phyloP scores from a whole-genome alignment of 345 rosid genomes.

The Firmiana major region DNA sequence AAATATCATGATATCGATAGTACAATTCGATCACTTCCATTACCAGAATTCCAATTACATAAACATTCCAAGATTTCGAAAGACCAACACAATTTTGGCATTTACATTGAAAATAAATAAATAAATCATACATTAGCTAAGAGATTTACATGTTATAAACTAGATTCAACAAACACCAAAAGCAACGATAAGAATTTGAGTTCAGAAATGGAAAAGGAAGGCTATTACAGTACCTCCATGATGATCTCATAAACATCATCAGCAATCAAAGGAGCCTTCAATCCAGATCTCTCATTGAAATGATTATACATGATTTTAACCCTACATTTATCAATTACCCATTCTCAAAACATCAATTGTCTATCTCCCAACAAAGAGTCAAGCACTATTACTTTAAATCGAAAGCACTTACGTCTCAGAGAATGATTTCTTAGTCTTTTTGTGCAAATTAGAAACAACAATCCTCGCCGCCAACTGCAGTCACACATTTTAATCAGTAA shows the following conservation, averaged over 20 bases:
- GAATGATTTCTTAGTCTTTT: slow-evolving; percentile 59
- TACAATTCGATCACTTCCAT: not conserved
- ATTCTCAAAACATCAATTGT: slow-evolving; percentile 3
- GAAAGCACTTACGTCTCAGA: slow-evolving; percentile 48
- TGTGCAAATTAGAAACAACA: slow-evolving; percentile 69
- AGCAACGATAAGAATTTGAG: not conserved
- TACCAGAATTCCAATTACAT: not conserved
- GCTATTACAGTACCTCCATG: slow-evolving; percentile 48
- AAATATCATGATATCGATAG: not conserved
- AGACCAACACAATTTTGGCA: not conserved
- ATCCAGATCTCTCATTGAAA: slow-evolving; percentile 69
- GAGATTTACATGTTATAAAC: not conserved
- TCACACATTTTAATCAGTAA: not conserved
- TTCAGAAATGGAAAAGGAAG: not conserved
- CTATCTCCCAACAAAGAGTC: not conserved
- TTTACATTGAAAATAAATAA: not conserved
- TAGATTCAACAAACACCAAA: not conserved
- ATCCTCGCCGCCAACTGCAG: slow-evolving; percentile 70
- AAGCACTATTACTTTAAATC: no score
- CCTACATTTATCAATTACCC: slow-evolving; percentile 36
- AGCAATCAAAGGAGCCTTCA: slow-evolving; percentile 74
- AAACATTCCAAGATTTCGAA: not conserved
- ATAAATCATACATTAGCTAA: not conserved
- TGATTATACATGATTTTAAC: slow-evolving; percentile 83
- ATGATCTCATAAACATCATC: slow-evolving; percentile 89